Conservation (phyloP, 768 basidiomycete species). For the Pleurotus giganteus region DNA sequence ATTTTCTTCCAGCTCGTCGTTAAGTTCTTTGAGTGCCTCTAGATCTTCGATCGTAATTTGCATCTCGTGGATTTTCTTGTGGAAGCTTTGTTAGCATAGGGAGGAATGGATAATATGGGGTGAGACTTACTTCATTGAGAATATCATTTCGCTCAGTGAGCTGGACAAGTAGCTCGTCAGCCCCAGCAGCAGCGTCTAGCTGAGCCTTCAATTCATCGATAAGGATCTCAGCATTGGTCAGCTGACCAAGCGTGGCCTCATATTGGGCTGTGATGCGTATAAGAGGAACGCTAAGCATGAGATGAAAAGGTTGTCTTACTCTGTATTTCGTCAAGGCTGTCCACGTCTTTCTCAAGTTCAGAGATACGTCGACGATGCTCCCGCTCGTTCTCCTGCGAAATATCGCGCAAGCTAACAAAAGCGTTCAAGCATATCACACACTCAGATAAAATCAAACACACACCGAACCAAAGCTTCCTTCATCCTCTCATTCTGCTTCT, state of each 20-base stretch:
- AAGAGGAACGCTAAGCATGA: background rate
- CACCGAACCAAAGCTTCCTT: slow-evolving; percentile 92
- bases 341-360: slow-evolving; percentile 90
- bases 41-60: slow-evolving; percentile 94
- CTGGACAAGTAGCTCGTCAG: slow-evolving; percentile 95
- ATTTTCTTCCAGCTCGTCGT: slow-evolving; percentile 96
- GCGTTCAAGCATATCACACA: background rate
- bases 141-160: slow-evolving; percentile 92
- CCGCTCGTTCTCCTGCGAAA: slow-evolving; percentile 83
- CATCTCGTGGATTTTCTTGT: slow-evolving; percentile 97
- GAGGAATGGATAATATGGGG: background rate
- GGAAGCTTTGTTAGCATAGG: background rate
- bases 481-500: slow-evolving; percentile 93
- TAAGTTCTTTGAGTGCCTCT: slow-evolving; percentile 93
- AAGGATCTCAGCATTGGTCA: slow-evolving; percentile 86
- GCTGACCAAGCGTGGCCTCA: slow-evolving; percentile 74
- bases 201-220: slow-evolving; percentile 93
- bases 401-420: slow-evolving; percentile 70
- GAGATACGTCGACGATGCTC: slow-evolving; percentile 77
- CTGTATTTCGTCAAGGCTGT: slow-evolving; percentile 76
- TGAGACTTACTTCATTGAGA: slow-evolving; percentile 72
- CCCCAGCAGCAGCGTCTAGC: slow-evolving; percentile 91
- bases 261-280: slow-evolving; percentile 56
- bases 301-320: slow-evolving; percentile 36
- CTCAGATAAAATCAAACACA: slow-evolving; percentile 14